Evolutionary conservation across 2,329 filamentous ascomycete species (phyloP).

Genomic region (Fusarium euwallaceae): DNA sequence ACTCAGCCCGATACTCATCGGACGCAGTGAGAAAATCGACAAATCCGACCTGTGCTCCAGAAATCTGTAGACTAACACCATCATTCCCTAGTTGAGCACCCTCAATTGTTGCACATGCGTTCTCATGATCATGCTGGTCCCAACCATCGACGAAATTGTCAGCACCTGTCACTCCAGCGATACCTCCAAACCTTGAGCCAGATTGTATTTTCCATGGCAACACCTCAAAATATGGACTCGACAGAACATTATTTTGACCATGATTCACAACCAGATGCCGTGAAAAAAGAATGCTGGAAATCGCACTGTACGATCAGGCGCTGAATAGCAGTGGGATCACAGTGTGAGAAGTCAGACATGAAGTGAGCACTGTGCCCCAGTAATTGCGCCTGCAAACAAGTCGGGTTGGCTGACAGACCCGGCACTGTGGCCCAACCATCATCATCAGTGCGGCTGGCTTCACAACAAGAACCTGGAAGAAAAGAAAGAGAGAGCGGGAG

Average conservation of each 20-base stretch:
- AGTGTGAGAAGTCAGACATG: not conserved
- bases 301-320: slow-evolving; percentile 12
- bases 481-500: slow-evolving; percentile 12
- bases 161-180: not conserved
- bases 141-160: not conserved
- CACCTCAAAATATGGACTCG: not conserved
- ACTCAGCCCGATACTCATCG: not conserved
- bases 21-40: not conserved
- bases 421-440: slow-evolving; percentile 25
- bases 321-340: rapidly evolving
- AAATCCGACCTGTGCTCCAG: not conserved
- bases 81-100: not conserved
- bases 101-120: not conserved
- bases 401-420: slow-evolving; percentile 28
- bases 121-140: not conserved
- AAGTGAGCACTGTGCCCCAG: slow-evolving; percentile 32
- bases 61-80: not conserved
- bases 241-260: not conserved
- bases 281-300: not conserved
- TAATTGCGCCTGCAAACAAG: slow-evolving; percentile 23
- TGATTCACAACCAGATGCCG: not conserved
- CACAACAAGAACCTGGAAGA: not conserved
- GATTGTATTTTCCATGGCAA: not conserved
- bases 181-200: not conserved
- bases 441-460: slow-evolving; percentile 26